These are phyloP conservation scores for Rosellinia necatrix DNA, from an alignment of 2,329 filamentous ascomycete genomes.

Conservation along the genomic window DNA sequence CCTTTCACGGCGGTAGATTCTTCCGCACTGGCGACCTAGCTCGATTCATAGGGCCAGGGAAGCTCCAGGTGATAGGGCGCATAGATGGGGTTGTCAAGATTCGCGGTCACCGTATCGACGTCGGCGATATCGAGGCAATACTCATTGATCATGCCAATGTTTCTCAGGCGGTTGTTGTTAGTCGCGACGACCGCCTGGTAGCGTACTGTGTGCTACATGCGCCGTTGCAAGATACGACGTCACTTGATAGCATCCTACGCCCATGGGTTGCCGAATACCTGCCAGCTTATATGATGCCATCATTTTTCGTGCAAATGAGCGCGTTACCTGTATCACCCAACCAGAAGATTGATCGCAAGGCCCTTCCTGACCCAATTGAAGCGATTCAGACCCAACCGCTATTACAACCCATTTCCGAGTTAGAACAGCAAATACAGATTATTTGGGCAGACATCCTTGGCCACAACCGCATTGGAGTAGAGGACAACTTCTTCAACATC, in stretches of 20 bases:
- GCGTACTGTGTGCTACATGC: slow-evolving; percentile 36
- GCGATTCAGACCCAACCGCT: not conserved
- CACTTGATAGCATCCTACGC: slow-evolving; percentile 25
- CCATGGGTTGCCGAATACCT: slow-evolving; percentile 34
- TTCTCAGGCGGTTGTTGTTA: slow-evolving; percentile 35
- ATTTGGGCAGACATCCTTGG: slow-evolving; percentile 37
- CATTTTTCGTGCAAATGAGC: slow-evolving; percentile 37
- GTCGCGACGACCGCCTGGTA: slow-evolving; percentile 36
- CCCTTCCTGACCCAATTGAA: slow-evolving; percentile 32
- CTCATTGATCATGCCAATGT: slow-evolving; percentile 30
- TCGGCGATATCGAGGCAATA: slow-evolving; percentile 39
- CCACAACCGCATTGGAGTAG: slow-evolving; percentile 30
- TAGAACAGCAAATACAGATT: slow-evolving; percentile 31
- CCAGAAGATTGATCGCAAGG: slow-evolving; percentile 38
- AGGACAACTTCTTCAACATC: slow-evolving; percentile 40
- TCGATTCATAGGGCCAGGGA: slow-evolving; percentile 23
- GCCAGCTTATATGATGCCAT: slow-evolving; percentile 38
- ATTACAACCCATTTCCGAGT: slow-evolving; percentile 22
- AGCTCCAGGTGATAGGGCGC: slow-evolving; percentile 33
- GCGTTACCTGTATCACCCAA: slow-evolving; percentile 35
- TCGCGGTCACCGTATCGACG: slow-evolving; percentile 38
- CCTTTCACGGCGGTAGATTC: slow-evolving; percentile 32
- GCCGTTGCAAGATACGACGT: not conserved
- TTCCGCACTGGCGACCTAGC: slow-evolving; percentile 38
- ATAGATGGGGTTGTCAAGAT: slow-evolving; percentile 40